phyloP scores from a whole-genome alignment of 257 asterid species.

The Fraxinus pennsylvanica region DNA sequence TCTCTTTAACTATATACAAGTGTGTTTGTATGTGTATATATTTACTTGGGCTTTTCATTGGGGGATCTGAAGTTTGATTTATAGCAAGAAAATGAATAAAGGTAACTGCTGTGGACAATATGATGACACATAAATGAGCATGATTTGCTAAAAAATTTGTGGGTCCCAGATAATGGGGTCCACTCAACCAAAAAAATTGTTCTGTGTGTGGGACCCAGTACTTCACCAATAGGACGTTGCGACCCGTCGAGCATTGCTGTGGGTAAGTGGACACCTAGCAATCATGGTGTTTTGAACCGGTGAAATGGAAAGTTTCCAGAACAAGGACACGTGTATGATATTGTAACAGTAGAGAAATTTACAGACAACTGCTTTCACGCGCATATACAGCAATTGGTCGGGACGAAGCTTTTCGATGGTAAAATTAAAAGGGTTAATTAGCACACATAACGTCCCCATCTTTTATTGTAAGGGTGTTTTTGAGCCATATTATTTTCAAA shows the following conservation, averaged over 20 bases:
- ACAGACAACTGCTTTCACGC: background rate
- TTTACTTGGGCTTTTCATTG: background rate
- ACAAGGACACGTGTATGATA: slow-evolving; percentile 37
- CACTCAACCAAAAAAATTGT: background rate
- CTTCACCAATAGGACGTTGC: slow-evolving; percentile 29
- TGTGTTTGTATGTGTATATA: no score
- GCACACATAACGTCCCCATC: no score
- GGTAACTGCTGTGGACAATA: slow-evolving; percentile 19
- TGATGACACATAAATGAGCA: slow-evolving; percentile 33
- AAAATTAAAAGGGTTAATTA: no score
- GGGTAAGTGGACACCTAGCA: slow-evolving; percentile 28
- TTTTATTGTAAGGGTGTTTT: no score
- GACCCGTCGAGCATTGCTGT: slow-evolving; percentile 29
- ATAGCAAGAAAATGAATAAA: slow-evolving; percentile 3
- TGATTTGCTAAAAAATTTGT: background rate
- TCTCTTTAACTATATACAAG: background rate
- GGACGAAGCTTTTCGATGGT: background rate
- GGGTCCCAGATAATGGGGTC: background rate
- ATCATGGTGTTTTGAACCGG: slow-evolving; percentile 12
- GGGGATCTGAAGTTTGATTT: slow-evolving; percentile 17
- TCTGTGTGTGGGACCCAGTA: background rate
- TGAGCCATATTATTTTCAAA: no score
- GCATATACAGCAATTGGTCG: background rate
- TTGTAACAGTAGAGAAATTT: background rate
- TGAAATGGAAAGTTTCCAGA: slow-evolving; percentile 36